A percentile compares a stretch with the other conserved stretches of the same genome.
Conservation (phyloP, 2,329 filamentous ascomycete genomes). For the Remersonia thermophila region DNA sequence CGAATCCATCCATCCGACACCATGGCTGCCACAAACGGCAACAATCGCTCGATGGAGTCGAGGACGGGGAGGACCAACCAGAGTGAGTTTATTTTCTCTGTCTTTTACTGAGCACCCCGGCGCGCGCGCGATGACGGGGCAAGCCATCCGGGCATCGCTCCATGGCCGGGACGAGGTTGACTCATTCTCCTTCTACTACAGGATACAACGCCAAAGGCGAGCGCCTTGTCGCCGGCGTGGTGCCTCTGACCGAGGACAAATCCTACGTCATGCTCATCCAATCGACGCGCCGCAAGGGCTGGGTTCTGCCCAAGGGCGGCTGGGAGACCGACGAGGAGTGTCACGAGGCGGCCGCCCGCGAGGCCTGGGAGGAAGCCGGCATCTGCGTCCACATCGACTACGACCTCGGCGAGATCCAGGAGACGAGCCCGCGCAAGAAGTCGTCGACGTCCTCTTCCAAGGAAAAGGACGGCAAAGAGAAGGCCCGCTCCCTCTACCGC, state of each 20-base stretch:
- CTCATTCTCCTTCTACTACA: too few relatives aligned
- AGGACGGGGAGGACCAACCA: slow-evolving; percentile 68
- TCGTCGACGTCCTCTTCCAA: slow-evolving; percentile 27
- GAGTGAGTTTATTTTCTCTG: slow-evolving; percentile 44
- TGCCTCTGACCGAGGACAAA: slow-evolving; percentile 77
- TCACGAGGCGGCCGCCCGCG: slow-evolving; percentile 70
- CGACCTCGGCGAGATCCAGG: slow-evolving; percentile 76
- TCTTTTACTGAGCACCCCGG: too few relatives aligned
- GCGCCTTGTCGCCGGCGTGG: slow-evolving; percentile 86
- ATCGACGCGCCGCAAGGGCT: slow-evolving; percentile 78
- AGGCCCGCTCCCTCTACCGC: slow-evolving; percentile 55
- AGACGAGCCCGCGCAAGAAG: slow-evolving; percentile 67
- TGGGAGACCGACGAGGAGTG: slow-evolving; percentile 94
- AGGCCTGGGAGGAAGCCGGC: slow-evolving; percentile 97
- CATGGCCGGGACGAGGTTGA: too few relatives aligned
- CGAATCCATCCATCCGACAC: too few relatives aligned
- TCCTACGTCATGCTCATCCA: slow-evolving; percentile 86
- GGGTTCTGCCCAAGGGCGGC: slow-evolving; percentile 95
- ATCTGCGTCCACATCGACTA: slow-evolving; percentile 74
- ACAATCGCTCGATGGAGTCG: slow-evolving; percentile 54
- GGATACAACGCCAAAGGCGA: slow-evolving; percentile 89
- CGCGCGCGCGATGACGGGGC: not conserved
- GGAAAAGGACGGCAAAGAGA: slow-evolving; percentile 24
- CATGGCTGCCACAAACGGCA: slow-evolving; percentile 18
- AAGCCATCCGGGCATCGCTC: too few relatives aligned